Evolutionary conservation across 257 asterid species (phyloP), one percentile per base, ranked within the genome.

Genomic region (Rauvolfia tetraphylla): DNA sequence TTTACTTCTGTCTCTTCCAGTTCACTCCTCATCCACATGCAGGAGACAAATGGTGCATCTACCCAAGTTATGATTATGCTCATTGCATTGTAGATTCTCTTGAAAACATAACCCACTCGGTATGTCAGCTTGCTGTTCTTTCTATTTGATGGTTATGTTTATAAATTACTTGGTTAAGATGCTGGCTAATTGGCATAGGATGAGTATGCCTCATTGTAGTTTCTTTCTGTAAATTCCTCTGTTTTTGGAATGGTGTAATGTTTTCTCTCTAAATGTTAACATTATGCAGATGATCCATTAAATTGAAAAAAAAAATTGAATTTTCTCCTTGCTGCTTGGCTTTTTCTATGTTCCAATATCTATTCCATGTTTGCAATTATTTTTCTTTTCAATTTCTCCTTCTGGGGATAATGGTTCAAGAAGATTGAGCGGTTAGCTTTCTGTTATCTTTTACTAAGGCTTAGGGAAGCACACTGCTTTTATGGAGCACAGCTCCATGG

Each of bases 11-110:
- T 71, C 23, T 77, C 82, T 78, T 86, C 73, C 92, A 95, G 99
- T 91, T 90, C 81, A 91, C 97, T 29, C 97, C 97, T 83, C 99
- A 95, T 84, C 99, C 99, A 13, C 98, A 95, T 65, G 99, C 98
- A 4, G 98, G 99, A 71, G 97, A 95, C 87, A 91, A 89, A 58
- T 95, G 99, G 98, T 93, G 98, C 84, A 95, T 95, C 82, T 95
- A 95, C 81, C 98, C 99, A 17, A 95, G 99, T 80, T 93, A 95
- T 86, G 99, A 95, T 79, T 95, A 88, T 14, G 91, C 98, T 7
- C 98, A 95, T 84, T 93, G 98, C 85, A 85, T 90, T 70, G 99
- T 95, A 48, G 99, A 95, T 90, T 93, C 99, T 79, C 90, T 93
- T 78, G 98, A 95, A 84, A 88, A 93, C 78, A 81, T 95, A 54